Base-by-base conservation (phyloP, 345 rosid species). In the Erucastrum elatum region DNA sequence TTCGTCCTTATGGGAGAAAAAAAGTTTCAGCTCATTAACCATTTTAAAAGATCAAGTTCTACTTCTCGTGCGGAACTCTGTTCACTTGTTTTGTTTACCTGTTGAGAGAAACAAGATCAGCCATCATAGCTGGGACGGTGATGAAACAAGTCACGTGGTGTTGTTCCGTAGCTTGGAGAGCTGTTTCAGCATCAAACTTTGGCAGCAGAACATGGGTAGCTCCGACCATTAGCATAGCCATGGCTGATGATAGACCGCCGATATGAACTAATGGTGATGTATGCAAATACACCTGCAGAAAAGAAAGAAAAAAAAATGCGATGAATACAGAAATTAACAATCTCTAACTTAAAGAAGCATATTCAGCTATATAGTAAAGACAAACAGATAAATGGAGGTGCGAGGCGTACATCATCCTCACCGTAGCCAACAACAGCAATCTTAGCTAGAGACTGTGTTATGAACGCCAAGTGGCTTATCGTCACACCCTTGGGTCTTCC, bases 201-300 rank as follows among this genome's bases (percentile, higher is more conserved):
- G 97, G 93, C 15, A 86, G 75, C 53, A 94, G 83, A 79, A 91
- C 83, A 81, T 92, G 97, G 68, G 84, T 83, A 80, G 91, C 97
- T 46, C 95, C 98, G 7, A 88, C 87, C 97, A 92, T 92, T 80
- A 92, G 83, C 95, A 94, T 92, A 60, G 97, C 86, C 87, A 90
- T 78, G 21, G 91, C 98, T 29, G 95, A 92, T 17, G 97, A 94
- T 56, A 94, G 75, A 81, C 94, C 97, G 6, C 95, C 98, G 13
- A 92, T 90, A 79, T 92, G 98, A 84, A 97, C 86, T 66, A 92
- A 70, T 34, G 97, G 95, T 75, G 95, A 82, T 76, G 90, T 85
- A 77, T 87, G 97, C 85, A 94, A 84, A 76, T 92, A 92, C 69
- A 94, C 94, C 98, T 89, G 90, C 83, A 82, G 59, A 80, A 53